Base-by-base conservation (phyloP, 2,329 filamentous ascomycete species). In the Fusarium foetens region DNA sequence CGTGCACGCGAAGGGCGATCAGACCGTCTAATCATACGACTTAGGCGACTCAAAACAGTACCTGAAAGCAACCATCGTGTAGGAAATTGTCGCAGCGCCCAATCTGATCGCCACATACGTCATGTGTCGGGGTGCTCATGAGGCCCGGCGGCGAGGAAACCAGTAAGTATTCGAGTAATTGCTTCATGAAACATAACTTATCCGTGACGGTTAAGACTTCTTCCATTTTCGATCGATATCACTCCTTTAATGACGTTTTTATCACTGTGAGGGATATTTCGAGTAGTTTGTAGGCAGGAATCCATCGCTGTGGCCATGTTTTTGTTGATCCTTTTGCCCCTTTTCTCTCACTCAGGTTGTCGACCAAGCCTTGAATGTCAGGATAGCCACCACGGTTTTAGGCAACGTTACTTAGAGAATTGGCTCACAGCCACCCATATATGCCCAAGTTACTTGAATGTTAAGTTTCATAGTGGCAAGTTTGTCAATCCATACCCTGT, bases 161-260 rank as follows among this genome's bases (percentile, higher is more conserved):
- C 27, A 27, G 17, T 11, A 25, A 33, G 8, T 35, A 21, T 25
- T 31, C 38, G 38, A 16, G 21, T 17, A 27, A 46, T 46, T 46
- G 10, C 29, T 27, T 14, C 10, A 35, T 35, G 14, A 16, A 35
- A 35, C 33, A 35, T 16, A 35, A 31, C 14, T 31, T 21, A 48
- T 19, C 14, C 21, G 45, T 5, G 17, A 8, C 31, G 14, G 27
- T 3, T 23, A 23, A 48, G 21, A 9, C 5, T 49, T 29, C 27
- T 23, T 3, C 21, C 14, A 2, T 13, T 9, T 31, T 8, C 5
- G n/a, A 6, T 17, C 2, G 2, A 4, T 2, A 23, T 31, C 2
- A 3, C 8, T 17, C 21, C 25, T 13, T 9, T 7, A 4, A 49
- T 49, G 42, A 49, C 33, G 33, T 39, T 12, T 49, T 16, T 17